Percentiles rank a stretch among this genome's conserved stretches.
Evolutionary conservation across 345 rosid species (phyloP).

Genomic region (Clarkia xantiana): DNA sequence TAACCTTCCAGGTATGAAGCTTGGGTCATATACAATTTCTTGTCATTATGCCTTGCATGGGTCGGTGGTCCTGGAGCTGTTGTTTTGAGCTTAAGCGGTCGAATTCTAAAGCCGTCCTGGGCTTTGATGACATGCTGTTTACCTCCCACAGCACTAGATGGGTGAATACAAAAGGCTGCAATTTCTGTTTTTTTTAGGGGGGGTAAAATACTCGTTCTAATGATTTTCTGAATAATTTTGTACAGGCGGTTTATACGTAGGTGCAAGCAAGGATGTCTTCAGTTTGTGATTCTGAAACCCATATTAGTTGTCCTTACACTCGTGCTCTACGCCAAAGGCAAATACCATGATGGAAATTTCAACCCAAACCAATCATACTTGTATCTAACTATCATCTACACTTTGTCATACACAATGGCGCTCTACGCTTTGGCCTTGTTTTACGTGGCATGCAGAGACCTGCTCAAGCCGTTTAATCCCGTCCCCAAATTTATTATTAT

Average conservation of each 20-base stretch:
- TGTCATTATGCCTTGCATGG: conserved; percentile 90
- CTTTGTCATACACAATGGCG: conserved; percentile 76
- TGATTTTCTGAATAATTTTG: conserved; percentile 7
- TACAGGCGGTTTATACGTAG: conserved; percentile 85
- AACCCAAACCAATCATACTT: conserved; percentile 80
- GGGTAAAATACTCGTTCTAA: not conserved
- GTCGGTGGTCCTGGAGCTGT: conserved; percentile 99
- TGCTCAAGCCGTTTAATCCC: conserved; percentile 95
- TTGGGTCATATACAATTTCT: conserved; percentile 93
- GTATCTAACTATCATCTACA: conserved; percentile 78
- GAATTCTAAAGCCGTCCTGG: conserved; percentile 71
- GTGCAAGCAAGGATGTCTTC: conserved; percentile 96
- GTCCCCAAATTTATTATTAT: conserved; percentile 88
- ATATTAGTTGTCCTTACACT: conserved; percentile 77
- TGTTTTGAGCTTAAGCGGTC: conserved; percentile 80
- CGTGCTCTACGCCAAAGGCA: conserved; percentile 77
- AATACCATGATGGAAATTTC: conserved; percentile 90
- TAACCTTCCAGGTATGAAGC: conserved; percentile 77
- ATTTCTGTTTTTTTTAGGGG: not conserved
- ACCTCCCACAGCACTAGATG: conserved; percentile 77
- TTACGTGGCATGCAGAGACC: conserved; percentile 90
- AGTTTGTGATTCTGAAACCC: conserved; percentile 93
- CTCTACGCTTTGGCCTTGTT: conserved; percentile 74
- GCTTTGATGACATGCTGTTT: conserved; percentile 90
- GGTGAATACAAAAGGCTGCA: conserved; percentile 38